A percentile compares a stretch with the other conserved stretches of the same genome.
Conservation (phyloP, 108 stramenopile genomes). For the Nannochloropsis gaditana region DNA sequence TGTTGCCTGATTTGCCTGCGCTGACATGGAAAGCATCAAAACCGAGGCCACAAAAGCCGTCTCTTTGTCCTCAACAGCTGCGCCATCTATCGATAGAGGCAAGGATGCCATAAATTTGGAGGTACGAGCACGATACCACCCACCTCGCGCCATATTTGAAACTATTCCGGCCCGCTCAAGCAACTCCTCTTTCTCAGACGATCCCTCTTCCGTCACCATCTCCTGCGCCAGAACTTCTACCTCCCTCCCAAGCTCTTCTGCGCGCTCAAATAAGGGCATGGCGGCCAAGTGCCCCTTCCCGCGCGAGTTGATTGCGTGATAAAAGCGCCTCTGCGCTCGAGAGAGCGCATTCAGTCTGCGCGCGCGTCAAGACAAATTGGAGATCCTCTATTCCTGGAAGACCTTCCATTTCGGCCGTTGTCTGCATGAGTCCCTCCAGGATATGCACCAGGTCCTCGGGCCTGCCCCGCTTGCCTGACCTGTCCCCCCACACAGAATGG, state of each 20-base stretch:
- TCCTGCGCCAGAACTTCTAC: neutral
- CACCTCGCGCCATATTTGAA: neutral
- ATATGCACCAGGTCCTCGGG: conserved; percentile 8
- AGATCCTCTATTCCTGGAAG: neutral
- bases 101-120: neutral
- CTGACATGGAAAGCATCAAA: neutral
- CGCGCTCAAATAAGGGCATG: neutral
- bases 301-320: neutral
- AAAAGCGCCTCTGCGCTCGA: neutral
- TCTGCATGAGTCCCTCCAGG: neutral
- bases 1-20: neutral
- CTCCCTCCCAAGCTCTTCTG: neutral
- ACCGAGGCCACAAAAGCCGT: neutral
- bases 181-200: neutral
- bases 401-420: neutral
- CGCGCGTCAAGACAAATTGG: neutral
- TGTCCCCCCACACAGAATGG: neutral
- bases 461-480: neutral
- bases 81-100: neutral
- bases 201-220: neutral
- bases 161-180: neutral
- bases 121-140: neutral
- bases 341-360: neutral
- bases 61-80: neutral
- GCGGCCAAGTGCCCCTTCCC: neutral